Conservation (phyloP, 257 asterid genomes). For the Solanum verrucosum region DNA sequence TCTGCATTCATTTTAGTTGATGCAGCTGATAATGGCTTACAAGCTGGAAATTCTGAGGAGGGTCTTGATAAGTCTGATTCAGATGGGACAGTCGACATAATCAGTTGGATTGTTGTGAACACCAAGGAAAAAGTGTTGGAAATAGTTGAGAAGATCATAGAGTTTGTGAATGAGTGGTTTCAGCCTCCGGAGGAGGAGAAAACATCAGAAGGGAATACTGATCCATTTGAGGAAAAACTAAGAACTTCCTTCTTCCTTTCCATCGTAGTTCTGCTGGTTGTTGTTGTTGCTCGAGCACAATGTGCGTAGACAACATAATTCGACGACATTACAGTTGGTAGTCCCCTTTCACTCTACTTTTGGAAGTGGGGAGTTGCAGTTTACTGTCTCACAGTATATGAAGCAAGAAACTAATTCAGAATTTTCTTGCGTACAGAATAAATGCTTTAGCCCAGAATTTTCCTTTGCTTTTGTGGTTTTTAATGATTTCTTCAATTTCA, state of each 20-base stretch:
- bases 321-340: conserved; percentile 23
- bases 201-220: not conserved
- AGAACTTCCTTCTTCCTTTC: conserved; percentile 52
- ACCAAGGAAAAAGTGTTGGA: conserved; percentile 36
- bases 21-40: conserved; percentile 15
- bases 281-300: conserved; percentile 43
- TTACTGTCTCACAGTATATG: not conserved
- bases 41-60: conserved; percentile 8
- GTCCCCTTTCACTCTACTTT: not conserved
- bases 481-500: not conserved
- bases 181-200: conserved; percentile 10
- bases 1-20: not conserved
- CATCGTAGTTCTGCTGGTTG: conserved; percentile 40
- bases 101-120: conserved; percentile 30
- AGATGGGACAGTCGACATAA: conserved; percentile 11
- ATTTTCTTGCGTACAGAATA: not conserved
- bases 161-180: conserved; percentile 28
- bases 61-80: conserved; percentile 13
- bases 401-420: not conserved
- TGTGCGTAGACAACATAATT: conserved; percentile 34
- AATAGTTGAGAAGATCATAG: conserved; percentile 27
- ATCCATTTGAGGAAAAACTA: conserved; percentile 31
- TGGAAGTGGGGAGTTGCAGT: not conserved
- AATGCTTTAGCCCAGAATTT: not conserved
- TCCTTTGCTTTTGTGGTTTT: not conserved